These are phyloP conservation scores for Solanum dulcamara DNA, from an alignment of 257 asterid genomes.

Conservation along the genomic window DNA sequence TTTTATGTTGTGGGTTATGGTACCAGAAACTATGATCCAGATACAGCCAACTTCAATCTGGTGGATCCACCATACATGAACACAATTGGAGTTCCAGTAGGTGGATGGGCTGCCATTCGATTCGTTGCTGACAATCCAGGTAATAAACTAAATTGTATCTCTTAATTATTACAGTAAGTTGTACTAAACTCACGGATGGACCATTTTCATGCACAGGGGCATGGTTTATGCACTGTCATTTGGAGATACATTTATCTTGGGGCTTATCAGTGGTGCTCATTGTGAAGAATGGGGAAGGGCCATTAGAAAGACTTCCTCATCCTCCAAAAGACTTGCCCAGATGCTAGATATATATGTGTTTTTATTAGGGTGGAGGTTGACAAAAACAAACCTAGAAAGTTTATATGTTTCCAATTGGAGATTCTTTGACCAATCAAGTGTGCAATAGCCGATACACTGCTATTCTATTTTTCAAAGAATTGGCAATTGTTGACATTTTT, in stretches of 20 bases:
- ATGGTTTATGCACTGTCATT: constrained; percentile 58
- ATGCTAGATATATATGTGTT: constrained; percentile 20
- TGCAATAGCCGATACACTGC: not conserved
- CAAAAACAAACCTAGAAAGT: constrained; percentile 5
- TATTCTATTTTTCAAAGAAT: not conserved
- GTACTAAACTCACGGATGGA: not conserved
- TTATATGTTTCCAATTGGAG: not conserved
- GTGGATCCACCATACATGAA: constrained; percentile 65
- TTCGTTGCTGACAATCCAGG: constrained; percentile 68
- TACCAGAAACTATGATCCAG: constrained; percentile 40
- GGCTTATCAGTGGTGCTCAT: constrained; percentile 47
- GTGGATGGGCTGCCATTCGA: constrained; percentile 70
- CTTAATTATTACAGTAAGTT: not conserved
- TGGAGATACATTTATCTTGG: constrained; percentile 57
- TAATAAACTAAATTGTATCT: not conserved
- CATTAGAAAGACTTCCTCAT: constrained; percentile 46
- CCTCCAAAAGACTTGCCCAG: constrained; percentile 57
- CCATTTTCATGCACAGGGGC: constrained; percentile 27
- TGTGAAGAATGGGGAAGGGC: constrained; percentile 50
- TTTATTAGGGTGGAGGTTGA: not conserved
- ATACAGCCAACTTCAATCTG: constrained; percentile 33
- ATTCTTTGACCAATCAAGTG: not conserved
- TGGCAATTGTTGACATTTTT: not conserved
- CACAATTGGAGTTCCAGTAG: constrained; percentile 63
- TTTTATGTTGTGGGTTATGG: constrained; percentile 61